Conservation (phyloP, 176 grass and related monocot genomes). For the Oryza nivara region DNA sequence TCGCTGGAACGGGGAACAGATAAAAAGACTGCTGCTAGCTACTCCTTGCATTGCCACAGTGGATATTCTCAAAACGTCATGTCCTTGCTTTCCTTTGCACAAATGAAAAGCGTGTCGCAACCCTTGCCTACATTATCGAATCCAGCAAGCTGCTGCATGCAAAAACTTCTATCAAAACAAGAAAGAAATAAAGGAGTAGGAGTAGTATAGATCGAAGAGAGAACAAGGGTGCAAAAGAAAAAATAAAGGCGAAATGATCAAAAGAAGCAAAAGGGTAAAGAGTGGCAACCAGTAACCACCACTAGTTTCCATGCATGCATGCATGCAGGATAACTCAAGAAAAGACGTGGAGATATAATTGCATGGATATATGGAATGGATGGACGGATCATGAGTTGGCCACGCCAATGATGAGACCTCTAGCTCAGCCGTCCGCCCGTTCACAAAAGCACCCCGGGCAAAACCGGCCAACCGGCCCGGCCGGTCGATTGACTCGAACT, state of each 20-base stretch:
- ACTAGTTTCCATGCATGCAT: background rate
- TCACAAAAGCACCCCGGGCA: too few species aligned
- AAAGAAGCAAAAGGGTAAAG: conserved; percentile 48
- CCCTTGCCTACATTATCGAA: background rate
- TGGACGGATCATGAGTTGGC: background rate
- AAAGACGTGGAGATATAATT: conserved; percentile 37
- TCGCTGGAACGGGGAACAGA: background rate
- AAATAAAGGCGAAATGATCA: conserved; percentile 25
- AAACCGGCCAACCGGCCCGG: too few species aligned
- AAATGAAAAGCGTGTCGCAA: conserved; percentile 38
- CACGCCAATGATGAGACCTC: conserved; percentile 11
- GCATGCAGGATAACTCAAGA: conserved; percentile 38
- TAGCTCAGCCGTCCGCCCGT: background rate
- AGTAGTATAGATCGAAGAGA: background rate
- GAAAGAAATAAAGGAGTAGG: conserved; percentile 7
- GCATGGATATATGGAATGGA: background rate
- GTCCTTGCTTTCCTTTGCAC: conserved; percentile 28
- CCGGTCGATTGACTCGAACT: background rate
- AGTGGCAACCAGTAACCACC: conserved; percentile 8
- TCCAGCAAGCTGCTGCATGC: background rate
- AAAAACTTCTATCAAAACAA: background rate
- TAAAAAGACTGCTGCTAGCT: background rate
- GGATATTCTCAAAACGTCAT: conserved; percentile 12
- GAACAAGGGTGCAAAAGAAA: conserved; percentile 9
- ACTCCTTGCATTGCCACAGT: background rate